Evolutionary conservation across 768 basidiomycete species (phyloP).

Genomic region (Hebeloma cylindrosporum): DNA sequence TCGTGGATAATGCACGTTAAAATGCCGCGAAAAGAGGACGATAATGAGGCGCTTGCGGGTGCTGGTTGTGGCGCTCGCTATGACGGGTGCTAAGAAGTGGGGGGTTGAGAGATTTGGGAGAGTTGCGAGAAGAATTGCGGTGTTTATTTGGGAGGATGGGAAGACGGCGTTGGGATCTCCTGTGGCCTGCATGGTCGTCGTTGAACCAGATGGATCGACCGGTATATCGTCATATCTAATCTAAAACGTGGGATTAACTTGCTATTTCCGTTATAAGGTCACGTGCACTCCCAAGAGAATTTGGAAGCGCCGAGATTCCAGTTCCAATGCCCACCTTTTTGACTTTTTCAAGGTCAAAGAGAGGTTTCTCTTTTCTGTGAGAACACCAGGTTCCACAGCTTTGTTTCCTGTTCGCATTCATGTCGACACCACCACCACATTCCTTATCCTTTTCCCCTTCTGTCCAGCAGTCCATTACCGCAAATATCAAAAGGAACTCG

Average conservation of each 20-base stretch:
- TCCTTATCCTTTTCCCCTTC: constrained; percentile 25
- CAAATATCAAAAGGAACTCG: constrained; percentile 24
- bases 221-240: constrained; percentile 11
- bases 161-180: constrained; percentile 5
- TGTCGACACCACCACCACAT: constrained; percentile 25
- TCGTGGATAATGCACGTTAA: constrained; percentile 36
- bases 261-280: background rate
- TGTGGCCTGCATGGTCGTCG: constrained; percentile 8
- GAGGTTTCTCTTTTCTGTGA: background rate
- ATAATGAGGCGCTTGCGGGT: constrained; percentile 56
- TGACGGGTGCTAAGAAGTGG: constrained; percentile 53
- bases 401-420: constrained; percentile 1
- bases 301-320: background rate
- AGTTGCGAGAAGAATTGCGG: constrained; percentile 53
- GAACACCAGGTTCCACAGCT: constrained; percentile 16
- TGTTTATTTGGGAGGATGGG: constrained; percentile 14
- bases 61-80: constrained; percentile 47
- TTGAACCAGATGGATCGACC: background rate
- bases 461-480: constrained; percentile 21
- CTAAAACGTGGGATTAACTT: constrained; percentile 10
- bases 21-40: constrained; percentile 63
- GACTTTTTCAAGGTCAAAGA: background rate
- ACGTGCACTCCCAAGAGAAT: background rate
- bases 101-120: constrained; percentile 51
- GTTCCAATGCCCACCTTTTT: background rate